Percentiles rank a stretch among this genome's conserved stretches.
Conservation (phyloP, 257 asterid species). For the Solanum pennellii region DNA sequence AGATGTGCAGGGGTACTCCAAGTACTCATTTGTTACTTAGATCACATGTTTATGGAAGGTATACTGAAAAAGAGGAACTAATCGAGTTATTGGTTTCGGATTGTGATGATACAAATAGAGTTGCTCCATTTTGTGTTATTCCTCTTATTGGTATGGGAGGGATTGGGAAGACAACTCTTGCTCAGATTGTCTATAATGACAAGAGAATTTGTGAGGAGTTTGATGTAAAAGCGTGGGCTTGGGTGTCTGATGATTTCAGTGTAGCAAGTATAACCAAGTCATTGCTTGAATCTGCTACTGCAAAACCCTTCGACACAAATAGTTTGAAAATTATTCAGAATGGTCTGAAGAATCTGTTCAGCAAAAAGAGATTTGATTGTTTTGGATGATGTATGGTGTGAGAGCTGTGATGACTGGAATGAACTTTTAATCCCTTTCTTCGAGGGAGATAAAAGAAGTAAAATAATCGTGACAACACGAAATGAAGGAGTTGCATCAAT, state of each 20-base stretch:
- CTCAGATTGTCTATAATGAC: constrained; percentile 19
- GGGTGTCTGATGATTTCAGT: constrained; percentile 38
- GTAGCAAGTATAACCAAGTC: constrained; percentile 20
- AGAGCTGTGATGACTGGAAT: constrained; percentile 24
- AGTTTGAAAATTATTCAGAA: constrained; percentile 31
- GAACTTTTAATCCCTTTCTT: constrained; percentile 21
- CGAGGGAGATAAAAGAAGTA: constrained; percentile 27
- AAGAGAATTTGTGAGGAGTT: constrained; percentile 22
- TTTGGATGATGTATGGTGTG: constrained; percentile 43
- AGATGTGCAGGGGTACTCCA: background rate
- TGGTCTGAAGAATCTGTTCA: constrained; percentile 16
- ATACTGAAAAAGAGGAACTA: background rate
- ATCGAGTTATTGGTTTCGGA: background rate
- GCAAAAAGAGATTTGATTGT: constrained; percentile 28
- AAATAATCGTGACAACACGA: constrained; percentile 31
- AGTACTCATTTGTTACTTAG: background rate
- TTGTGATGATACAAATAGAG: background rate
- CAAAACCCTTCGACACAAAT: constrained; percentile 19
- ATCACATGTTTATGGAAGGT: background rate
- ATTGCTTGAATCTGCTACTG: constrained; percentile 33
- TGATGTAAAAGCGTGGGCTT: constrained; percentile 34
- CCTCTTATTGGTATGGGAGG: background rate
- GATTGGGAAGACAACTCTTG: background rate
- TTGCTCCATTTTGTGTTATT: background rate
- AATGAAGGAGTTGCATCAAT: constrained; percentile 23